Percentiles rank a stretch among this genome's conserved stretches.
These are phyloP conservation scores for Leptodontidium sp. DNA, from an alignment of 2,329 filamentous ascomycete species.

Conservation along the genomic window DNA sequence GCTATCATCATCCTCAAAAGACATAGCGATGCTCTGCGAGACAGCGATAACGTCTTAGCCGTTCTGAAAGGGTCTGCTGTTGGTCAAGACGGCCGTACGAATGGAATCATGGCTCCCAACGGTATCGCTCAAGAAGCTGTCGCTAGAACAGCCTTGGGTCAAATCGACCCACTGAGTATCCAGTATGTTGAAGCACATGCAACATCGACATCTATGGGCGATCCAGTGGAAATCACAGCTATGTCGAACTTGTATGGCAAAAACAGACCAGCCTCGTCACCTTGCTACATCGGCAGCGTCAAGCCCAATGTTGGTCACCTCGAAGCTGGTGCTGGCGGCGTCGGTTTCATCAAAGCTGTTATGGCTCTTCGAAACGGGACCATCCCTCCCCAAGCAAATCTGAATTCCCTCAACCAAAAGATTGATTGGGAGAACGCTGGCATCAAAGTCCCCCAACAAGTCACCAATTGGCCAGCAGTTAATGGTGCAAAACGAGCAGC, in stretches of 20 bases:
- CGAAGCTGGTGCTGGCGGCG: slow-evolving; percentile 36
- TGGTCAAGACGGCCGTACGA: slow-evolving; percentile 64
- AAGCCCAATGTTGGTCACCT: slow-evolving; percentile 41
- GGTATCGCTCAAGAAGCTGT: slow-evolving; percentile 50
- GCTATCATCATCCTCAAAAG: slow-evolving; percentile 67
- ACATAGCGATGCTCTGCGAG: slow-evolving; percentile 62
- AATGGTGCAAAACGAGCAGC: slow-evolving; percentile 28
- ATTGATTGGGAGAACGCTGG: slow-evolving; percentile 48
- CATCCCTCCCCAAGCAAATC: slow-evolving; percentile 36
- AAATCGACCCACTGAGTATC: slow-evolving; percentile 39
- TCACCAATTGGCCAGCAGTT: slow-evolving; percentile 8
- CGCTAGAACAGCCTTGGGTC: slow-evolving; percentile 25
- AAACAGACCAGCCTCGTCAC: neutral
- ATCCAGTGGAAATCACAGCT: slow-evolving; percentile 27
- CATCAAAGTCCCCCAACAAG: slow-evolving; percentile 19
- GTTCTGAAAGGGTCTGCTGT: slow-evolving; percentile 61
- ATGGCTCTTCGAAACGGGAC: slow-evolving; percentile 34
- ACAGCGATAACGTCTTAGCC: slow-evolving; percentile 64
- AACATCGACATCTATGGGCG: slow-evolving; percentile 29
- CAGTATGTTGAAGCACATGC: slow-evolving; percentile 46
- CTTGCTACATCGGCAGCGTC: slow-evolving; percentile 9
- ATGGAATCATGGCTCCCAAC: slow-evolving; percentile 63
- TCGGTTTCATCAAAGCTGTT: slow-evolving; percentile 36
- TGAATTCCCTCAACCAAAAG: slow-evolving; percentile 22
- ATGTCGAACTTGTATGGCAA: slow-evolving; percentile 10